Evolutionary conservation across 2,329 filamentous ascomycete species (phyloP), one percentile per base, ranked within the genome.

Genomic region (Aspergillus udagawae): DNA sequence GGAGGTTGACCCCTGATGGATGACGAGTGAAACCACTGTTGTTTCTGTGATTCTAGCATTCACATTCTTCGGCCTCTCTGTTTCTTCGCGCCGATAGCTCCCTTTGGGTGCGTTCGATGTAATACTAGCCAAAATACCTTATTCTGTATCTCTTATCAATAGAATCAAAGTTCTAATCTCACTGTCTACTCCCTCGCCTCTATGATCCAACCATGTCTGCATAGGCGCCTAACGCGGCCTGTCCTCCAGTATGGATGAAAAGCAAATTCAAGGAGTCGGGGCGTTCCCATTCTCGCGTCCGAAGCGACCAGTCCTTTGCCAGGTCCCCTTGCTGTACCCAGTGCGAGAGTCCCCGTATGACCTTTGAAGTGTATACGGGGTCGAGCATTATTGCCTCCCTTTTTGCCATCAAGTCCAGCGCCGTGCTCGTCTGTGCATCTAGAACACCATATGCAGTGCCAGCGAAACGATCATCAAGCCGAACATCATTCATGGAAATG

Each of bases 191-290:
- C 9, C 41, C 17, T 21, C 9, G n/a, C 42, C 42, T 2, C 23
- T 32, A 49, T 9, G n/a, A 20, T 52, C 35, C 58, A 17, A 60
- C 55, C 29, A 60, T 51, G 45, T 68, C 66, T 2, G 63, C 64
- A 51, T 73, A 73, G 35, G 71, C 71, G 45, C 65, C 61, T n/a
- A 74, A 50, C 1, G 70, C 68, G 42, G 68, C 63, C 56, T 74
- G 72, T 4, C 72, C 72, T 9, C 72, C 72, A 1, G 72, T 74
- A 60, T 74, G 72, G n/a, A 74, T 68, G 41, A 74, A 73, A 21
- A 74, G 59, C 7, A 64, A 66, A 65, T 73, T 74, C 7, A 67
- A 57, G n/a, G 59, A 48, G n/a, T 61, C 51, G 35, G 57, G 49
- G 2, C 25, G 44, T 35, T 53, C 20, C 10, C 35, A n/a, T 3